Evolutionary conservation across 2,329 filamentous ascomycete species (phyloP), one percentile per base, ranked within the genome.

Genomic region (Exophiala viscosa): DNA sequence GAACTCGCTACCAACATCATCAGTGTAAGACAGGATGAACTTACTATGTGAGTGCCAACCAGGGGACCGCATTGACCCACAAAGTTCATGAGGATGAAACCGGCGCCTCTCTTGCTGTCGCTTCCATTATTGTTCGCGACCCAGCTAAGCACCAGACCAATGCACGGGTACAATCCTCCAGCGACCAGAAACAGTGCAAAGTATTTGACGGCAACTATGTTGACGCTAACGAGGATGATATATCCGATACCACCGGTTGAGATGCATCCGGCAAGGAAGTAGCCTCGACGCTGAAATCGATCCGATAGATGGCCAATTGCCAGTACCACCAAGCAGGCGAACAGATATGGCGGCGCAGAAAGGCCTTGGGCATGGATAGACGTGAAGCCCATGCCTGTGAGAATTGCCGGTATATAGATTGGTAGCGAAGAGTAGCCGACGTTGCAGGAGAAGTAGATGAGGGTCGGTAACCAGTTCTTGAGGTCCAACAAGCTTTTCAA

Each of bases 51-150:
- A 28, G 82, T 85, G 15, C 84, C 85, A 11, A 87, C 69, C 2
- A 88, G 70, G 1, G 89, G 88, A 0, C 88, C 89, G 57, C 84
- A 85, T 70, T 95, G 89, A 1, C 89, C 91, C 11, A 96, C 78
- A 32, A 90, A 65, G 68, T 95, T 90, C 64, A 96, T 69, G 28
- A 96, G 76, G 1, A 86, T 48, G 47, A 58, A 45, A 15, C 41
- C 45, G 11, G 23, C 23, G 23, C 23, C 23, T 28, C 23, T 28
- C 23, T 28, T 28, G 3, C 23, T 28, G 23, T 28, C 23, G 23
- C 23, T 28, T 28, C 23, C 23, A 28, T 28, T 28, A 28, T 28
- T 28, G 23, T 28, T 28, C 8, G 23, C 23, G 23, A 28, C 23
- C 23, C 23, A 28, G 23, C 5, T 5, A 28, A 28, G 23, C 23